Percentiles rank a stretch among this genome's conserved stretches.
phyloP scores from a whole-genome alignment of 768 basidiomycete species.

The Cytidiella melzeri region DNA sequence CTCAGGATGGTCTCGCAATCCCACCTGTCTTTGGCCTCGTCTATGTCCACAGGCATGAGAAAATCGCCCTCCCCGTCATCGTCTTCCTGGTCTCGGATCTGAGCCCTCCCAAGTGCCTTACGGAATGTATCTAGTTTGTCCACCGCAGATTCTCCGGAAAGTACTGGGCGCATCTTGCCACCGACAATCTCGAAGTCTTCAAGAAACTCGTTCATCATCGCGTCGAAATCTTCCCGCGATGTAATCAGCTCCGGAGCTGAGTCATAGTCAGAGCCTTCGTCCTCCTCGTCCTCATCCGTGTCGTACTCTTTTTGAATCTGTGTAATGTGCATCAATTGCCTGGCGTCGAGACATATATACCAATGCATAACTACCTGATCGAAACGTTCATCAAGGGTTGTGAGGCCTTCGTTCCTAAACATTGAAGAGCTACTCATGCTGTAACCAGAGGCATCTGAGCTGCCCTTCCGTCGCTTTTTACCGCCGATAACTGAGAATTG shows the following conservation, averaged over 20 bases:
- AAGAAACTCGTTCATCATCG: constrained; percentile 91
- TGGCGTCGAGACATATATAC: background rate
- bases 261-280: constrained; percentile 40
- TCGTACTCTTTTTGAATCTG: constrained; percentile 81
- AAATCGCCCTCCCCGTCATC: constrained; percentile 42
- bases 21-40: constrained; percentile 76
- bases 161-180: constrained; percentile 73
- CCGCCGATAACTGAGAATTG: constrained; percentile 76
- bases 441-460: constrained; percentile 87
- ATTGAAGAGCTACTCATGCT: constrained; percentile 97
- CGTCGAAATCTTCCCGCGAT: constrained; percentile 82
- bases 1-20: constrained; percentile 95
- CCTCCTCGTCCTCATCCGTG: constrained; percentile 43
- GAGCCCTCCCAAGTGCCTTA: constrained; percentile 66
- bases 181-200: constrained; percentile 87
- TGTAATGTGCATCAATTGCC: constrained; percentile 13
- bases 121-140: constrained; percentile 82
- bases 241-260: constrained; percentile 72
- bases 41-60: constrained; percentile 32
- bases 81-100: constrained; percentile 43
- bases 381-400: constrained; percentile 88
- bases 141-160: constrained; percentile 64
- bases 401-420: constrained; percentile 85
- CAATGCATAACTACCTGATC: constrained; percentile 60
- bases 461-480: constrained; percentile 63